A percentile compares a stretch with the other conserved stretches of the same genome.
phyloP scores from a whole-genome alignment of 352 stramenopile species.

The Pythium aristosporum region DNA sequence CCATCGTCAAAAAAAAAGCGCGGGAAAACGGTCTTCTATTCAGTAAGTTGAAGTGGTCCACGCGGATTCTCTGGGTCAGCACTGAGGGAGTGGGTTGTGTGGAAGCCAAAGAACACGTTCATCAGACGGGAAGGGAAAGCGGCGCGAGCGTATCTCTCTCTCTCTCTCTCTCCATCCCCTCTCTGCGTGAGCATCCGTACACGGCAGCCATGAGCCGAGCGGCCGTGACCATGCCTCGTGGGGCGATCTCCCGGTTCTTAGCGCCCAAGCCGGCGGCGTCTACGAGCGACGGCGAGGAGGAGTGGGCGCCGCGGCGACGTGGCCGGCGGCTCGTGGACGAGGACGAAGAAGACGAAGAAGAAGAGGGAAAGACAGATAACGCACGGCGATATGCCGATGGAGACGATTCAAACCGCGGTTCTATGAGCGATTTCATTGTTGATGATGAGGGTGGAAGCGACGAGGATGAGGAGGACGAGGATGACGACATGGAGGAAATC shows the following conservation, averaged over 20 bases:
- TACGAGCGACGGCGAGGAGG: conserved; percentile 31
- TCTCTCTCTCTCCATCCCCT: neutral
- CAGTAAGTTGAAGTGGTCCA: conserved; percentile 18
- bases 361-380: neutral
- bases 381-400: neutral
- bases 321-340: conserved; percentile 8
- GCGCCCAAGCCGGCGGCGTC: neutral
- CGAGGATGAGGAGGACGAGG: conserved; percentile 25
- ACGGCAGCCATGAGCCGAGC: conserved; percentile 2
- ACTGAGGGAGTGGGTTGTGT: neutral
- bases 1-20: conserved; percentile 10
- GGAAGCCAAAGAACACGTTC: neutral
- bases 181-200: neutral
- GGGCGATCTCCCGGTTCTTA: conserved; percentile 3
- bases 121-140: neutral
- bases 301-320: conserved; percentile 32
- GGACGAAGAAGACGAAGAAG: neutral
- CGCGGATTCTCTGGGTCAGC: neutral
- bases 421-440: conserved; percentile 18
- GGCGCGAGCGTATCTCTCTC: neutral
- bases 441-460: conserved; percentile 18
- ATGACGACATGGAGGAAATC: conserved; percentile 15
- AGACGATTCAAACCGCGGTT: conserved; percentile 17
- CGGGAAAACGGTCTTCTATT: conserved; percentile 15
- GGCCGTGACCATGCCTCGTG: neutral